Conservation (phyloP, 2,329 filamentous ascomycete species). For the Immersiporthe knoxdaviesiana region DNA sequence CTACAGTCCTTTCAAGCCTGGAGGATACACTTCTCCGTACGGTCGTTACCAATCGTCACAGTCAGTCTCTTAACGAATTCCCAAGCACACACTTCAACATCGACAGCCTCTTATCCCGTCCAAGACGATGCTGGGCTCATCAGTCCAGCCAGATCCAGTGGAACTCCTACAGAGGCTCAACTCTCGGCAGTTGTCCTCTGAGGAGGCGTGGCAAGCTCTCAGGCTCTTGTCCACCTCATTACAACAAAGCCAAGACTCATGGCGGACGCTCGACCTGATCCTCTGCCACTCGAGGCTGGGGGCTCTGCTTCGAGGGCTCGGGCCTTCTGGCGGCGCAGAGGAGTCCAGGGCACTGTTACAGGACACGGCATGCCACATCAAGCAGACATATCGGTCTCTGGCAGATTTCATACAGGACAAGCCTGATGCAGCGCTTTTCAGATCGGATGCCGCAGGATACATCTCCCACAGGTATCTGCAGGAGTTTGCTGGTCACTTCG, state of each 20-base stretch:
- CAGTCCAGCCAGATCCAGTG: neutral
- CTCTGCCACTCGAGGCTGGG: conserved; percentile 21
- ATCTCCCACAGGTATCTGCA: conserved; percentile 23
- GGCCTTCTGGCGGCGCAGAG: conserved; percentile 4
- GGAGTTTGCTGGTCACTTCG: conserved; percentile 18
- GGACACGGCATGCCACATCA: conserved; percentile 22
- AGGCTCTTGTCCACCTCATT: conserved; percentile 16
- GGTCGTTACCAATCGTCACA: neutral
- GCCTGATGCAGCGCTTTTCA: conserved; percentile 15
- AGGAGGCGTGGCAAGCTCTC: conserved; percentile 21
- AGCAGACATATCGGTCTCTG: conserved; percentile 23
- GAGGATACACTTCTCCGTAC: neutral
- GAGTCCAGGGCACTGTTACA: conserved; percentile 7
- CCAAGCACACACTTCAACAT: neutral
- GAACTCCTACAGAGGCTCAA: conserved; percentile 4
- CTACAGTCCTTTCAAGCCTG: neutral
- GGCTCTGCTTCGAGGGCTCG: conserved; percentile 12
- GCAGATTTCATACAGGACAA: conserved; percentile 25
- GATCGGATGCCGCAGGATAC: conserved; percentile 13
- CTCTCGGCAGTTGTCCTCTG: neutral
- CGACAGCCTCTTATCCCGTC: neutral
- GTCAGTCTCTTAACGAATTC: neutral
- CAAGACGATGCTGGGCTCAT: conserved; percentile 6
- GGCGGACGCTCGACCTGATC: conserved; percentile 24
- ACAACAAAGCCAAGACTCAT: conserved; percentile 10